Percentiles rank a stretch among this genome's conserved stretches.
Evolutionary conservation across 257 asterid genomes (phyloP).

Genomic region (Pogostemon cablin): DNA sequence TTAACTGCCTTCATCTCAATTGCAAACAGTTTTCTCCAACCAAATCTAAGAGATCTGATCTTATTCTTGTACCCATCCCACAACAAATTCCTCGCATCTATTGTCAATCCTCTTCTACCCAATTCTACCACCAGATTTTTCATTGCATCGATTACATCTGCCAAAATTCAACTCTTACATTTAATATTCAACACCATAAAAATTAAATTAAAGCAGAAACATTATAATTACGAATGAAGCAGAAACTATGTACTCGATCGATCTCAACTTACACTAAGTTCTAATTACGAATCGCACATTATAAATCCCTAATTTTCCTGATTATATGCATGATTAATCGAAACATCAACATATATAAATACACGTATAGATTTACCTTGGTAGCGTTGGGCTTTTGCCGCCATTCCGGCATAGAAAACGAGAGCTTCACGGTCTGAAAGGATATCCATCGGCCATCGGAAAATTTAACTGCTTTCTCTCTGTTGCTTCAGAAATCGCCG

Average conservation of each 20-base stretch:
- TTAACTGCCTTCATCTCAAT: not conserved
- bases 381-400: not conserved
- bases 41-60: not conserved
- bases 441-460: slow-evolving; percentile 1
- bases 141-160: too few species aligned
- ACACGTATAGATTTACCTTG: not conserved
- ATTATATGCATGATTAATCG: not conserved
- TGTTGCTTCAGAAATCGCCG: not conserved
- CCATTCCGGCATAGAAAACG: not conserved
- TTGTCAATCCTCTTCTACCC: not conserved
- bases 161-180: too few species aligned
- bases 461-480: not conserved
- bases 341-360: not conserved
- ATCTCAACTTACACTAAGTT: too few species aligned
- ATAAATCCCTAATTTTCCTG: too few species aligned
- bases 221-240: too few species aligned
- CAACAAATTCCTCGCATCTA: not conserved
- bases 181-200: too few species aligned
- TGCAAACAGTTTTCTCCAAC: not conserved
- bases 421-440: not conserved
- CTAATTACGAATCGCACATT: too few species aligned
- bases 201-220: too few species aligned
- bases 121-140: too few species aligned
- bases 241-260: too few species aligned
- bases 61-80: not conserved